These are phyloP conservation scores for Excoecaria agallocha DNA, from an alignment of 345 rosid species.

Conservation along the genomic window DNA sequence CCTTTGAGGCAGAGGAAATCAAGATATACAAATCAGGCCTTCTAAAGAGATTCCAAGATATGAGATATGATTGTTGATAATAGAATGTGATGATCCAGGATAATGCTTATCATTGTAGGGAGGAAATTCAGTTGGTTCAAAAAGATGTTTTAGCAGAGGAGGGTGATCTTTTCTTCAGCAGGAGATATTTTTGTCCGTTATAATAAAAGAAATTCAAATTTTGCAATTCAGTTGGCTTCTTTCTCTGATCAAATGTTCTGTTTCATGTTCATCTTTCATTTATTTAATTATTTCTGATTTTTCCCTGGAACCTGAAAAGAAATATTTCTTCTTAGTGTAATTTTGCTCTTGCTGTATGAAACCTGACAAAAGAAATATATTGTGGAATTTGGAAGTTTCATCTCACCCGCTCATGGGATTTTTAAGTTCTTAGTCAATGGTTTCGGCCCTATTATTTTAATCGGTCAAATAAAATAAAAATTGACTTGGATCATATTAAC, in stretches of 20 bases:
- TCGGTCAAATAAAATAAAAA: too few species aligned
- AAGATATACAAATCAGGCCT: slow-evolving; percentile 51
- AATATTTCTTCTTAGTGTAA: too few species aligned
- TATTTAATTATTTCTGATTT: neutral
- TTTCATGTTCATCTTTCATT: neutral
- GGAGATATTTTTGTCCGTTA: too few species aligned
- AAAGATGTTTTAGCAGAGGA: neutral
- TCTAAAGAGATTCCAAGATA: slow-evolving; percentile 63
- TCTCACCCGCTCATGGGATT: too few species aligned
- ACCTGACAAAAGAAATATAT: too few species aligned
- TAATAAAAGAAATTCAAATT: neutral
- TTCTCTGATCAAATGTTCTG: neutral
- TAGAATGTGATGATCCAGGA: neutral
- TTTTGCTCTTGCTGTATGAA: too few species aligned
- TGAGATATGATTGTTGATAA: slow-evolving; percentile 18
- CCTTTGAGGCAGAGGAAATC: slow-evolving; percentile 52
- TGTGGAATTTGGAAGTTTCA: too few species aligned
- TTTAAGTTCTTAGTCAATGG: too few species aligned
- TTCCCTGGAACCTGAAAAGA: neutral
- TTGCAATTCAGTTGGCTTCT: neutral
- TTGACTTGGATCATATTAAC: too few species aligned
- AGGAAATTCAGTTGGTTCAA: neutral
- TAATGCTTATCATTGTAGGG: neutral
- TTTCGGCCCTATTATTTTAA: too few species aligned
- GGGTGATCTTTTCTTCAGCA: neutral